These are phyloP conservation scores for Babesia gibsoni DNA, from an alignment of 169 alveolate species.

Conservation along the genomic window DNA sequence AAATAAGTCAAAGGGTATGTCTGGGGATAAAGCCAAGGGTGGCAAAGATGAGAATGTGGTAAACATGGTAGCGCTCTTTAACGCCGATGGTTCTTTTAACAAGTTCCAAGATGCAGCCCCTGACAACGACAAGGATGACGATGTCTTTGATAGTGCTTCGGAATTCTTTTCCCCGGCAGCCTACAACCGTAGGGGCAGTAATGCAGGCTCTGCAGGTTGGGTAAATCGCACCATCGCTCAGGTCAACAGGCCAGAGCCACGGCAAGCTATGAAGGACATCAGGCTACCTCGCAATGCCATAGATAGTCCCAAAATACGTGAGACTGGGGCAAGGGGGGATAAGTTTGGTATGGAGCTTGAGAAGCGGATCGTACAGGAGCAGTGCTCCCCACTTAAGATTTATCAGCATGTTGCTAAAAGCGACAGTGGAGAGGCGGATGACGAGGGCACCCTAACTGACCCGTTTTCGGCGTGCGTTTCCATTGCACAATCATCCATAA, in stretches of 20 bases:
- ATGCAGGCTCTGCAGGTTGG: slow-evolving; percentile 29
- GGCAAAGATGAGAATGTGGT: slow-evolving; percentile 19
- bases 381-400: too few species aligned
- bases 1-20: too few species aligned
- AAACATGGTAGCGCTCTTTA: slow-evolving; percentile 54
- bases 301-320: too few species aligned
- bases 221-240: slow-evolving; percentile 7
- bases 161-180: neutral
- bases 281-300: too few species aligned
- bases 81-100: slow-evolving; percentile 50
- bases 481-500: neutral
- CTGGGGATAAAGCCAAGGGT: too few species aligned
- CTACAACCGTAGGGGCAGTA: neutral
- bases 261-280: too few species aligned
- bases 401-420: too few species aligned
- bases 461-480: neutral
- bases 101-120: slow-evolving; percentile 23
- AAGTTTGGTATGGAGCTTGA: too few species aligned
- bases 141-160: slow-evolving; percentile 4
- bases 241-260: neutral
- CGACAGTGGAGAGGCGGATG: too few species aligned
- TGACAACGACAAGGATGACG: neutral
- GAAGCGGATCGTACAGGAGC: too few species aligned
- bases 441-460: too few species aligned
- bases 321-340: too few species aligned